Percentiles rank a stretch among this genome's conserved stretches.
Conservation (phyloP, 2,329 filamentous ascomycete genomes). For the Pseudogymnoascus sp. region DNA sequence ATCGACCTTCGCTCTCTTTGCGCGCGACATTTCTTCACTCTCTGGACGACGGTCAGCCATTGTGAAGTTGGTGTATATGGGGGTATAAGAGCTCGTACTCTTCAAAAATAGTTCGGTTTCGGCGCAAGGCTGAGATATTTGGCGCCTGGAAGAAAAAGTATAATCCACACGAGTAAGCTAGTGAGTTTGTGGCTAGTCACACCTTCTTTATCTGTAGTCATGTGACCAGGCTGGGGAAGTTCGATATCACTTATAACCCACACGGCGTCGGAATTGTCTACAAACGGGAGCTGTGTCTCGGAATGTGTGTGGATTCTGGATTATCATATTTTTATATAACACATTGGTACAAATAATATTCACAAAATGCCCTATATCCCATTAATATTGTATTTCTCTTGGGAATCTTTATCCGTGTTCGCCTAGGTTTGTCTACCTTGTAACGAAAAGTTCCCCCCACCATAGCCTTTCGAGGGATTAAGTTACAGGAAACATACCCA, state of each 20-base stretch:
- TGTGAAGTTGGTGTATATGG: neutral
- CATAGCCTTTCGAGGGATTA: conserved; percentile 4
- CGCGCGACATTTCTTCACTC: conserved; percentile 38
- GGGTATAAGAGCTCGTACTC: conserved; percentile 8
- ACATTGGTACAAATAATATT: neutral
- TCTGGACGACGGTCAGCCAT: conserved; percentile 53
- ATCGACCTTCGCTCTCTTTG: conserved; percentile 38
- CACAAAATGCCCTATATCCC: conserved; percentile 1
- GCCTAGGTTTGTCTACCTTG: conserved; percentile 7
- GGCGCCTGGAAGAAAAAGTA: conserved; percentile 8
- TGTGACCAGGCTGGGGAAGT: conserved; percentile 2
- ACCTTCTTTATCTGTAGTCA: neutral
- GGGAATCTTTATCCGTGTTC: conserved; percentile 2
- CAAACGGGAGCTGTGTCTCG: neutral
- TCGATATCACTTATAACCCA: neutral
- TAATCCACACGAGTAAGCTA: neutral
- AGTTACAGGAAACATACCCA: neutral
- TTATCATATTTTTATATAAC: conserved; percentile 6
- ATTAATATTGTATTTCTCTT: neutral
- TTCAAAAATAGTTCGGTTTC: neutral
- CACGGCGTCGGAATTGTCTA: neutral
- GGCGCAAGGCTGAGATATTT: conserved; percentile 10
- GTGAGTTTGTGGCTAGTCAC: neutral
- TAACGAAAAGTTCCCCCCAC: conserved; percentile 6
- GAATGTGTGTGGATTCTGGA: neutral